phyloP scores from a whole-genome alignment of 805 yeast genomes.

The Starmera dryadoides region DNA sequence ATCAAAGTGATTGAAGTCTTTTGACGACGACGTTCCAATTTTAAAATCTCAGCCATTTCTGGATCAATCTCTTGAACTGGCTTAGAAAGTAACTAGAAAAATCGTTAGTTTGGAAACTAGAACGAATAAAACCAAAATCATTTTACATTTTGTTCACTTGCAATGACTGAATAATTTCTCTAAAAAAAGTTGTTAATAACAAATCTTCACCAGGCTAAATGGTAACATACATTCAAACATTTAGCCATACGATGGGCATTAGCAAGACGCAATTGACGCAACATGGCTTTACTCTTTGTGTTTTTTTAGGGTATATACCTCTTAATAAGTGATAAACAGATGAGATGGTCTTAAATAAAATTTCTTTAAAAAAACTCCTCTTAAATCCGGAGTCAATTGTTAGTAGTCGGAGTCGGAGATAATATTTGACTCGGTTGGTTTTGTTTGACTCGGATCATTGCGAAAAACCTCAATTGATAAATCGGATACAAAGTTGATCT shows the following conservation, averaged over 20 bases:
- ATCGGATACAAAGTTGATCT: not conserved
- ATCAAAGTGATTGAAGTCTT: conserved; percentile 86
- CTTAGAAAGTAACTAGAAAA: conserved; percentile 42
- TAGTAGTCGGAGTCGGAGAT: not conserved
- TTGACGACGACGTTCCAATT: conserved; percentile 77
- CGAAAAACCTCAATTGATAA: not conserved
- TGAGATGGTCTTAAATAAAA: too few species aligned
- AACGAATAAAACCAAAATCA: not conserved
- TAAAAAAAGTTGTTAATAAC: not conserved
- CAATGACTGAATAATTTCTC: not conserved
- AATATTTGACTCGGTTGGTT: not conserved
- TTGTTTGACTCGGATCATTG: not conserved
- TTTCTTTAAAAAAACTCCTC: not conserved
- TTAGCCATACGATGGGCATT: not conserved
- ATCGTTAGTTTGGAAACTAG: not conserved
- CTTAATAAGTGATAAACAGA: too few species aligned
- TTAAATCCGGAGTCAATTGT: not conserved
- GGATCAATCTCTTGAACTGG: conserved; percentile 70
- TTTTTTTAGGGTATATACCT: too few species aligned
- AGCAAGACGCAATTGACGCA: not conserved
- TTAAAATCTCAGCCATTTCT: conserved; percentile 74
- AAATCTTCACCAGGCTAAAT: too few species aligned
- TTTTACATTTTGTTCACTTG: not conserved
- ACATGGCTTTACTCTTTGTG: not conserved
- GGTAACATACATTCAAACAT: not conserved